Percentiles rank a stretch among this genome's conserved stretches.
These are phyloP conservation scores for Starmerella stellata DNA, from an alignment of 805 yeast species.

Conservation along the genomic window DNA sequence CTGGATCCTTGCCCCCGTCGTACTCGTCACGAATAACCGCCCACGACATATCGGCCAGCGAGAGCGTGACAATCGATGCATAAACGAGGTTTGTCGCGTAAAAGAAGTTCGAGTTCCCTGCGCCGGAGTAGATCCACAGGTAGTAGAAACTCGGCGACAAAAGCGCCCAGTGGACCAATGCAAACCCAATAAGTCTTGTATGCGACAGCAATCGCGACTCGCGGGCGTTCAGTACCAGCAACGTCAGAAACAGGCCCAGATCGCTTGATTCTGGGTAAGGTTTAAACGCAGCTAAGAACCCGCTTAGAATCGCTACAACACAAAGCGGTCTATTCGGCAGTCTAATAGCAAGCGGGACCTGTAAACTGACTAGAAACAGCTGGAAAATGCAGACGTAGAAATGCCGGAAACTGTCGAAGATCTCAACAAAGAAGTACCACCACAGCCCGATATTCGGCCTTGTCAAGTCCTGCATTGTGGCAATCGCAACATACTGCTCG, in stretches of 20 bases:
- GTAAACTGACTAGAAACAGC: constrained; percentile 45
- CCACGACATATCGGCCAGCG: constrained; percentile 68
- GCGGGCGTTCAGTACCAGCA: constrained; percentile 33
- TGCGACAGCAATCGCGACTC: constrained; percentile 28
- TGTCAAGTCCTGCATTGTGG: constrained; percentile 48
- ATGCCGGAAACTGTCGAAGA: constrained; percentile 73
- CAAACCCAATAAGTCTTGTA: constrained; percentile 33
- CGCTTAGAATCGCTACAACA: constrained; percentile 32
- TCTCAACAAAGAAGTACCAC: constrained; percentile 97
- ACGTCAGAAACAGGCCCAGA: constrained; percentile 35
- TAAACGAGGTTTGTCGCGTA: constrained; percentile 81
- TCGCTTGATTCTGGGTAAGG: constrained; percentile 80
- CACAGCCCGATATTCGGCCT: constrained; percentile 81
- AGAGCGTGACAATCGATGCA: constrained; percentile 47
- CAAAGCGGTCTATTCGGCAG: constrained; percentile 42
- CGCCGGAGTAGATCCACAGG: constrained; percentile 84
- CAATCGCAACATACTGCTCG: constrained; percentile 34
- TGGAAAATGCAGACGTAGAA: constrained; percentile 76
- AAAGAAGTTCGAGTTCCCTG: constrained; percentile 91
- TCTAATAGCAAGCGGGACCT: constrained; percentile 57
- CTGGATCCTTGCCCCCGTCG: constrained; percentile 24
- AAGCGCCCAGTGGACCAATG: constrained; percentile 35
- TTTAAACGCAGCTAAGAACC: constrained; percentile 46
- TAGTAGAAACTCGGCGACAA: constrained; percentile 80
- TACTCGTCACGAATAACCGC: constrained; percentile 54